phyloP scores from a whole-genome alignment of 2,329 filamentous ascomycete species.

The Epichloe sibirici region DNA sequence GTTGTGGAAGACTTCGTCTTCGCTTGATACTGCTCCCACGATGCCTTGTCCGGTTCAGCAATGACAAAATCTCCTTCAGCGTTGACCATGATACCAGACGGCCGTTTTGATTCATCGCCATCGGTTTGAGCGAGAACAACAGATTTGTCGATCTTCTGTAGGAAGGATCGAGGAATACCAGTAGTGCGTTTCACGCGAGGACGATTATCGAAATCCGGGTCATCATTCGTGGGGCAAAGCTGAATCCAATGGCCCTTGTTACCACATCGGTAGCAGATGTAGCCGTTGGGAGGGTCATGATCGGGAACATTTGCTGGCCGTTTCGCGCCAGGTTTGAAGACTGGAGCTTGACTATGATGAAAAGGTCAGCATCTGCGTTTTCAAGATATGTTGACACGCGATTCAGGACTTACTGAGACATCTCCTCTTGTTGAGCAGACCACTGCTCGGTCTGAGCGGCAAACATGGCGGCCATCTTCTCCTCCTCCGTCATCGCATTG shows the following conservation, averaged over 20 bases:
- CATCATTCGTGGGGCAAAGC: conserved; percentile 94
- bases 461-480: conserved; percentile 88
- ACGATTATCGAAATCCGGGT: conserved; percentile 88
- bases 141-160: conserved; percentile 91
- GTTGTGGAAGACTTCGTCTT: conserved; percentile 81
- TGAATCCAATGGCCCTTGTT: conserved; percentile 99
- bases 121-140: conserved; percentile 61
- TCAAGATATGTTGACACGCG: background rate
- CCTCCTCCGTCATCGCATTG: conserved; percentile 79
- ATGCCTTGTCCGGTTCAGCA: conserved; percentile 85
- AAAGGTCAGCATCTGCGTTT: conserved; percentile 18
- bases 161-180: conserved; percentile 87
- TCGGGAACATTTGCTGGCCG: conserved; percentile 69
- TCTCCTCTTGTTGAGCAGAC: conserved; percentile 84
- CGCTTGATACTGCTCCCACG: conserved; percentile 95
- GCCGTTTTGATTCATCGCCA: conserved; percentile 71
- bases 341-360: conserved; percentile 43
- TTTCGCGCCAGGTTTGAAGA: conserved; percentile 50
- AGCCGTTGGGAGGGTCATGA: conserved; percentile 84
- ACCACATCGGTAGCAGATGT: conserved; percentile 91
- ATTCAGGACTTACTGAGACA: conserved; percentile 55
- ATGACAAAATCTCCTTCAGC: conserved; percentile 96
- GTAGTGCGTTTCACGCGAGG: conserved; percentile 93
- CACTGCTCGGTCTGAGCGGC: conserved; percentile 82
- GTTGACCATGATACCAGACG: conserved; percentile 91